Percentiles rank a stretch among this genome's conserved stretches.
These are phyloP conservation scores for Pseudonitzschia delicatissima DNA, from an alignment of 108 stramenopile genomes.

Conservation along the genomic window DNA sequence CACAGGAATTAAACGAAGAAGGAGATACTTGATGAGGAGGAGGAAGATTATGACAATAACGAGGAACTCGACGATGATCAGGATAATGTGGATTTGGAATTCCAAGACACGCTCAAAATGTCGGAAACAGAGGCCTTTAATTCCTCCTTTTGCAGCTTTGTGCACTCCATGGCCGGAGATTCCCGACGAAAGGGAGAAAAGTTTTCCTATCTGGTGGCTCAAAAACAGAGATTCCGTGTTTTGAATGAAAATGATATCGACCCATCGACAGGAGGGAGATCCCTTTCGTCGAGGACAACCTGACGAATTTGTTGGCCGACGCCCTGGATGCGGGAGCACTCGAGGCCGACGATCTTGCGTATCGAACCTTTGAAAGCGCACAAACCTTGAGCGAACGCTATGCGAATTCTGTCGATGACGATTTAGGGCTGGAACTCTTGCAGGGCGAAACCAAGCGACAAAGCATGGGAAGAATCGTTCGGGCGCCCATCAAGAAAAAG, in stretches of 20 bases:
- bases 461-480: constrained; percentile 66
- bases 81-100: constrained; percentile 22
- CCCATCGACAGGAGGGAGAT: not conserved
- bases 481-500: constrained; percentile 73
- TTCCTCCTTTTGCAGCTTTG: constrained; percentile 78
- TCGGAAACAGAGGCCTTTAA: constrained; percentile 60
- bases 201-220: constrained; percentile 80
- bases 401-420: constrained; percentile 53
- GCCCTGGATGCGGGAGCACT: constrained; percentile 41
- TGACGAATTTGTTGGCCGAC: constrained; percentile 48
- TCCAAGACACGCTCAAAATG: not conserved
- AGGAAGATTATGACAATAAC: constrained; percentile 34
- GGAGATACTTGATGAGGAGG: constrained; percentile 24
- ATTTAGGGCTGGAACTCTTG: constrained; percentile 68
- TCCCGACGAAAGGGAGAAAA: constrained; percentile 62
- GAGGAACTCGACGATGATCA: constrained; percentile 27
- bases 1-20: constrained; percentile 30
- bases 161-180: constrained; percentile 72
- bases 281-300: constrained; percentile 26
- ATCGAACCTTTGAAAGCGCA: constrained; percentile 30
- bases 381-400: constrained; percentile 42
- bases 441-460: constrained; percentile 53
- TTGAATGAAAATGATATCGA: constrained; percentile 2
- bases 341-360: constrained; percentile 23
- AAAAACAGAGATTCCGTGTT: constrained; percentile 49